Evolutionary conservation across 1,284 basidiomycete genomes (phyloP).

Genomic region (Meripilus lineatus): DNA sequence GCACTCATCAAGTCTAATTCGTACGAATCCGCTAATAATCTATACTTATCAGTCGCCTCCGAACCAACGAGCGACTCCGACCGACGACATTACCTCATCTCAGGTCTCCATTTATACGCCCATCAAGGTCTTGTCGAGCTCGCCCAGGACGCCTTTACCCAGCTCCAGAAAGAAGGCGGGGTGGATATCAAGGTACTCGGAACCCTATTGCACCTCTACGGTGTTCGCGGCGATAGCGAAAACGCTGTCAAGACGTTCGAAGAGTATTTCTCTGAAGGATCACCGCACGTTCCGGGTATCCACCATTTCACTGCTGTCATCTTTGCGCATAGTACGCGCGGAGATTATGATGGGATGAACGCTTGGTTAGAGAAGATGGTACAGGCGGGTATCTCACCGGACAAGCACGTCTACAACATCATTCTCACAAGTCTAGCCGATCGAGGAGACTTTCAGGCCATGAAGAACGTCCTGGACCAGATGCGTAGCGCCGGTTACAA

Average conservation of each 20-base stretch:
- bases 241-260: constrained; percentile 49
- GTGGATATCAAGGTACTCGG: constrained; percentile 31
- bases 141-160: constrained; percentile 40
- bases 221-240: constrained; percentile 37
- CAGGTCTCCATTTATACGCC: constrained; percentile 46
- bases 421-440: constrained; percentile 59
- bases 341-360: constrained; percentile 49
- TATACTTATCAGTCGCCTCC: constrained; percentile 28
- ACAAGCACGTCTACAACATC: constrained; percentile 53
- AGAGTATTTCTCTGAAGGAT: constrained; percentile 40
- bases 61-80: neutral
- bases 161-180: constrained; percentile 28
- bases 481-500: constrained; percentile 50
- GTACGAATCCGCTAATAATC: constrained; percentile 38
- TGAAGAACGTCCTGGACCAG: constrained; percentile 56
- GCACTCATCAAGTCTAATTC: constrained; percentile 16
- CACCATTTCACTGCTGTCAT: constrained; percentile 56
- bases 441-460: constrained; percentile 50
- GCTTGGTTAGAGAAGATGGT: constrained; percentile 54
- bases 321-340: constrained; percentile 45
- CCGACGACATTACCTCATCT: neutral
- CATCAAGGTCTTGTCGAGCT: constrained; percentile 43
- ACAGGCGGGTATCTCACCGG: constrained; percentile 43
- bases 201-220: constrained; percentile 51
- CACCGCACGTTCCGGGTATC: constrained; percentile 25